Evolutionary conservation across 1,284 basidiomycete species (phyloP), one percentile per base, ranked within the genome.

Genomic region (Termitomyces sp.): DNA sequence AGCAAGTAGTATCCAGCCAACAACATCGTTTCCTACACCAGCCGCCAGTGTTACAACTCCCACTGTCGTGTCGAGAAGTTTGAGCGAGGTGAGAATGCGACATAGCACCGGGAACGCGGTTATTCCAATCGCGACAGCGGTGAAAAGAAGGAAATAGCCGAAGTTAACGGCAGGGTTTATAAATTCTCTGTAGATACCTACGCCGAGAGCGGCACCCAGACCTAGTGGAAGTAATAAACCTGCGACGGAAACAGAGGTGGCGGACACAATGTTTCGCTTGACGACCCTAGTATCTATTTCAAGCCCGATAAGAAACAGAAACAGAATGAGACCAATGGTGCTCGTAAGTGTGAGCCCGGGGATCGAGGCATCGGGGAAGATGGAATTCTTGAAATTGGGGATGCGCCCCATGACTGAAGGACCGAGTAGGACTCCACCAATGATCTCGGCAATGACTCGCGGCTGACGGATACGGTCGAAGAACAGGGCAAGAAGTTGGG

Each of bases 31-130:
- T 1, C 91, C 91, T 10, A 97, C 88, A 49, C 93, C 93, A 1
- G 94, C 94, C 1, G 91, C 88, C 10, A 98, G 81, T 2, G 88
- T 69, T 26, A 95, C 84, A 33, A 93, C 82, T 9, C 94, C 95
- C 44, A 98, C 93, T 18, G 84, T 84, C 38, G 92, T 94, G 60
- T 94, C 88, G 49, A 97, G 83, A 1, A 98, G 78, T 68, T 85
- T 84, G 53, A 84, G 72, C 60, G 83, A 83, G 0, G 86, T 86
- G 19, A 91, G 73, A 62, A 91, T 91, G 57, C 94, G 89, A 65
- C 93, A 96, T 1, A 97, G 79, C n/a, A 97, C 93, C 0, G 86
- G 89, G 72, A 94, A 94, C 0, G 92, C 92, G 0, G 93, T 96
- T 69, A 96, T 96, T 3, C 89, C 86, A 69, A 91, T 84, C 9